A percentile compares a stretch with the other conserved stretches of the same genome.
Conservation (phyloP, 1,284 basidiomycete genomes). For the Boletus smithii region DNA sequence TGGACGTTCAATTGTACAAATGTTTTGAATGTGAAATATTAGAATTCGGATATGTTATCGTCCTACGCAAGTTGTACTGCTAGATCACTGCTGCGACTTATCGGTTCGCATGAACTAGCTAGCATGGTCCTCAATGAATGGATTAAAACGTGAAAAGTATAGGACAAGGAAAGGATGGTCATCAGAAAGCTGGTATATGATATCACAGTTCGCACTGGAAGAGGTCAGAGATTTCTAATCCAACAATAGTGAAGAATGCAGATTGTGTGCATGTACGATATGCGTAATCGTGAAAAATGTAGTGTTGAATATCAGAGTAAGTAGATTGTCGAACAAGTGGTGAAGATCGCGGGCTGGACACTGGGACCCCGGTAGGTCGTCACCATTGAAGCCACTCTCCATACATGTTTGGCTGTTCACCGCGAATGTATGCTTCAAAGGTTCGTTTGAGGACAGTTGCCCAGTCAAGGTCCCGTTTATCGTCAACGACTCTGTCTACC, state of each 20-base stretch:
- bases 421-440: conserved; percentile 85
- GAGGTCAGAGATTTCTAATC: conserved; percentile 32
- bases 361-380: conserved; percentile 20
- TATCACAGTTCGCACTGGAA: conserved; percentile 27
- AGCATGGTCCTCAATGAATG: conserved; percentile 14
- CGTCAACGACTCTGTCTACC: conserved; percentile 41
- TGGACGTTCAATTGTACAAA: neutral
- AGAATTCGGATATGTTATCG: conserved; percentile 29
- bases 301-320: conserved; percentile 26
- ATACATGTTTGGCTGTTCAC: conserved; percentile 89
- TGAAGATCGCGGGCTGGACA: conserved; percentile 8
- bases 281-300: conserved; percentile 28
- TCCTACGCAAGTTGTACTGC: conserved; percentile 20
- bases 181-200: conserved; percentile 32
- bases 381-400: conserved; percentile 80
- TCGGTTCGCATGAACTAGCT: conserved; percentile 13
- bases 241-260: conserved; percentile 31
- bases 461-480: conserved; percentile 84
- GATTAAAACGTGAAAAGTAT: conserved; percentile 22
- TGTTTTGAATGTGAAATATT: conserved; percentile 14
- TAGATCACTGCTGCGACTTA: conserved; percentile 11
- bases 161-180: conserved; percentile 21
- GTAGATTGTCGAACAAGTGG: conserved; percentile 28
- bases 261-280: conserved; percentile 28
- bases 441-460: conserved; percentile 87